phyloP scores from a whole-genome alignment of 2,329 filamentous ascomycete species.

The Aspergillus phoenicis region DNA sequence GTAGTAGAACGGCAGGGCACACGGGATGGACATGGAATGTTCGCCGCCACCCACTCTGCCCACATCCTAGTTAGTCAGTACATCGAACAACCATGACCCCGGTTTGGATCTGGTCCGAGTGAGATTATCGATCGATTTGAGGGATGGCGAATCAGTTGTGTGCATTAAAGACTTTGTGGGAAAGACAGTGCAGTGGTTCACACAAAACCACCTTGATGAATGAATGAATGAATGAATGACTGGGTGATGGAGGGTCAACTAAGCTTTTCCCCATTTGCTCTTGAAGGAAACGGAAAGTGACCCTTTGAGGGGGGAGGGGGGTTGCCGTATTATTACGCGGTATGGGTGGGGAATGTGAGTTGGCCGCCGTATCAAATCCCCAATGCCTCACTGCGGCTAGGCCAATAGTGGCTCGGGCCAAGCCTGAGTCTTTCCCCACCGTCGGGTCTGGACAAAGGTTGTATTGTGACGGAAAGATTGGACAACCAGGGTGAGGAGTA shows the following conservation, averaged over 20 bases:
- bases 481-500: not conserved
- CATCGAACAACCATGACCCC: not conserved
- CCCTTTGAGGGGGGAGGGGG: not conserved
- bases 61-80: too few relatives aligned
- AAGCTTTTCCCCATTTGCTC: not conserved
- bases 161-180: not conserved
- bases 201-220: too few relatives aligned
- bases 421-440: constrained; percentile 17
- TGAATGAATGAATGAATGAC: not conserved
- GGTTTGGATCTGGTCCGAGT: not conserved
- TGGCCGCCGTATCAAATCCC: constrained; percentile 21
- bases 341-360: constrained; percentile 20
- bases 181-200: too few relatives aligned
- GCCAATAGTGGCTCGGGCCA: constrained; percentile 25
- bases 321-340: constrained; percentile 14
- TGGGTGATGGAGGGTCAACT: not conserved
- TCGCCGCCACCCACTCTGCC: not conserved
- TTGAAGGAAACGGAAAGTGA: not conserved
- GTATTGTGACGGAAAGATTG: constrained; percentile 14
- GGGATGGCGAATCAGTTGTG: not conserved
- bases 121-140: not conserved
- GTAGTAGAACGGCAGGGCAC: not conserved
- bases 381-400: constrained; percentile 17
- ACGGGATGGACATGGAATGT: not conserved
- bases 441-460: constrained; percentile 25